Percentiles rank a stretch among this genome's conserved stretches.
Conservation (phyloP, 495 filamentous ascomycete genomes). For the Pyrenula aspistea region DNA sequence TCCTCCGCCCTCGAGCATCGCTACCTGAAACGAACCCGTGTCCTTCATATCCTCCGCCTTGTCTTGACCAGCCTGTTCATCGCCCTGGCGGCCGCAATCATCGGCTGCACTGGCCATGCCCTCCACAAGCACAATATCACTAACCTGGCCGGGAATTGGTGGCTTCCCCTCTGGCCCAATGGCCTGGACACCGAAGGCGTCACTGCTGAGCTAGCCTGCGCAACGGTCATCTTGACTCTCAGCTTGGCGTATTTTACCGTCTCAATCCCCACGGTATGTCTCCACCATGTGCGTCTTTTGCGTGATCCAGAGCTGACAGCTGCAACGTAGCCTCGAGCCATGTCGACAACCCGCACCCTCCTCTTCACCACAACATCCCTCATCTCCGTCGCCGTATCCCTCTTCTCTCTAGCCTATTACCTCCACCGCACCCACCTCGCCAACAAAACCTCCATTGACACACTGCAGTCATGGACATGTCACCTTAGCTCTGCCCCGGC, state of each 20-base stretch:
- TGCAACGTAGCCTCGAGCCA: neutral
- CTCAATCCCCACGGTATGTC: conserved; percentile 22
- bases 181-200: conserved; percentile 36
- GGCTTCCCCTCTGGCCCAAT: conserved; percentile 36
- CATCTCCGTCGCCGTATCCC: conserved; percentile 25
- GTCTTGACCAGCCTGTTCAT: conserved; percentile 23
- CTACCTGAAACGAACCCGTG: conserved; percentile 24
- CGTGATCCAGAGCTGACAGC: neutral
- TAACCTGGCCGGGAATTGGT: conserved; percentile 17
- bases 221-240: conserved; percentile 25
- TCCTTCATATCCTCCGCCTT: conserved; percentile 25
- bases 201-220: conserved; percentile 29
- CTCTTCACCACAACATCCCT: conserved; percentile 22
- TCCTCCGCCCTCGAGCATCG: conserved; percentile 18
- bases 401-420: conserved; percentile 24
- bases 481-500: conserved; percentile 24
- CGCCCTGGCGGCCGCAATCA: conserved; percentile 20
- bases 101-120: conserved; percentile 29
- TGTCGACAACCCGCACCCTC: conserved; percentile 13
- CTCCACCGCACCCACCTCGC: conserved; percentile 26
- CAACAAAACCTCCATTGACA: conserved; percentile 28
- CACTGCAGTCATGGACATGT: conserved; percentile 40
- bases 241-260: conserved; percentile 27
- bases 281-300: conserved; percentile 20
- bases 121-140: conserved; percentile 28